Conservation (phyloP, 2,329 filamentous ascomycete genomes). For the Berkeleyomyces rouxiae region DNA sequence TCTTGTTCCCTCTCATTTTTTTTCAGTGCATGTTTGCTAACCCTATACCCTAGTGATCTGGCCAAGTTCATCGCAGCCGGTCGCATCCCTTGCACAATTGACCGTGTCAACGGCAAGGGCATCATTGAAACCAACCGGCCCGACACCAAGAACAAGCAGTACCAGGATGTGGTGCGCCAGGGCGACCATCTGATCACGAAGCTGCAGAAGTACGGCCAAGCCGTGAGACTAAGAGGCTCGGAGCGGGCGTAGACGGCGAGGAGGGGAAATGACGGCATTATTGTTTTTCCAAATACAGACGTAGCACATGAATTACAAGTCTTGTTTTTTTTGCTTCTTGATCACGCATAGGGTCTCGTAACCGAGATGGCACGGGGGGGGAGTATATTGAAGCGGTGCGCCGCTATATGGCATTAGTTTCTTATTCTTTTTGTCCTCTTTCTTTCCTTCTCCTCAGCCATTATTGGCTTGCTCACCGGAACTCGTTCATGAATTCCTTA, state of each 20-base stretch:
- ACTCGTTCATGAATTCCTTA: constrained; percentile 77
- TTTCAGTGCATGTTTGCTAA: neutral
- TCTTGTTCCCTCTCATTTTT: neutral
- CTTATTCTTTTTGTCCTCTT: neutral
- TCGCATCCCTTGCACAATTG: constrained; percentile 90
- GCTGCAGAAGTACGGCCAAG: constrained; percentile 96
- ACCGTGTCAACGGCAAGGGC: constrained; percentile 87
- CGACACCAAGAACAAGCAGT: constrained; percentile 99
- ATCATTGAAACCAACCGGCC: constrained; percentile 96
- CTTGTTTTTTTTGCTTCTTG: neutral
- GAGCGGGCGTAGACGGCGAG: constrained; percentile 53
- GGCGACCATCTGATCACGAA: constrained; percentile 97
- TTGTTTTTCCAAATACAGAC: neutral
- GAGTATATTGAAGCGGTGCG: neutral
- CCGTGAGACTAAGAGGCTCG: constrained; percentile 82
- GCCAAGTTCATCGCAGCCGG: constrained; percentile 93
- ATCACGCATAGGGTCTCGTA: too few species aligned
- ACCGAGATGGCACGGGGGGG: neutral
- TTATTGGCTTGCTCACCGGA: constrained; percentile 24
- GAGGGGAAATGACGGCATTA: neutral
- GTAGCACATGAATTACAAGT: constrained; percentile 6
- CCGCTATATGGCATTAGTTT: neutral
- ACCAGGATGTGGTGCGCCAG: constrained; percentile 93
- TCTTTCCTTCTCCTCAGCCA: neutral
- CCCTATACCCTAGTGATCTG: constrained; percentile 48